phyloP scores from a whole-genome alignment of 805 yeast species.

The Barnettozyma pratensis region DNA sequence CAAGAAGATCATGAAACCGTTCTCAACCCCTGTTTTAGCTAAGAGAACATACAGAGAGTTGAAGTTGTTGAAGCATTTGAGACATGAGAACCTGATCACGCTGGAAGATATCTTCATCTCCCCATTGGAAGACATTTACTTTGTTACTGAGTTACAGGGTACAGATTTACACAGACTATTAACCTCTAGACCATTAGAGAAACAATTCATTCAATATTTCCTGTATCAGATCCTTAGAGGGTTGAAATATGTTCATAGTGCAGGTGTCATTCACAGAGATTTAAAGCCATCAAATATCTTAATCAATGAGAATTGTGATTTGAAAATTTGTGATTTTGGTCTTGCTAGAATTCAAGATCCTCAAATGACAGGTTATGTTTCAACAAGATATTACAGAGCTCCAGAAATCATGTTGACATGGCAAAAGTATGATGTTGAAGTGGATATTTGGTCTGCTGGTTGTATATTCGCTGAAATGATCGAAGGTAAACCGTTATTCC shows the following conservation, averaged over 20 bases:
- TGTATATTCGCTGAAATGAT: slow-evolving; percentile 97
- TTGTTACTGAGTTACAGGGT: slow-evolving; percentile 95
- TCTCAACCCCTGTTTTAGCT: slow-evolving; percentile 89
- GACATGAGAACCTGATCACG: slow-evolving; percentile 92
- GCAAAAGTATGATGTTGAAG: slow-evolving; percentile 97
- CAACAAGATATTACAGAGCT: slow-evolving; percentile 93
- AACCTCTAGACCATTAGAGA: slow-evolving; percentile 90
- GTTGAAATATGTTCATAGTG: slow-evolving; percentile 83
- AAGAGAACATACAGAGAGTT: slow-evolving; percentile 95
- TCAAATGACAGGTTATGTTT: slow-evolving; percentile 97
- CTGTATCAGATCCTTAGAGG: slow-evolving; percentile 91
- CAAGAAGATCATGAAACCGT: slow-evolving; percentile 96
- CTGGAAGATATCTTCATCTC: slow-evolving; percentile 90
- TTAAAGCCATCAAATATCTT: slow-evolving; percentile 80
- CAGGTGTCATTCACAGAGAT: slow-evolving; percentile 89
- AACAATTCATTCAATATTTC: slow-evolving; percentile 95
- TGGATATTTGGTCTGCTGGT: slow-evolving; percentile 97
- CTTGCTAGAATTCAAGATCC: slow-evolving; percentile 97
- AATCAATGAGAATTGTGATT: slow-evolving; percentile 85
- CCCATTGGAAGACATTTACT: slow-evolving; percentile 92
- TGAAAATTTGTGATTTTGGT: slow-evolving; percentile 91
- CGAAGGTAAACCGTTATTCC: slow-evolving; percentile 94
- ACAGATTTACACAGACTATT: slow-evolving; percentile 90
- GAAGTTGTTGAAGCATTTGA: slow-evolving; percentile 84
- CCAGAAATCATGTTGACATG: slow-evolving; percentile 98